These are phyloP conservation scores for Moesziomyces globuligerus DNA, from an alignment of 1,284 basidiomycete species.

Conservation along the genomic window DNA sequence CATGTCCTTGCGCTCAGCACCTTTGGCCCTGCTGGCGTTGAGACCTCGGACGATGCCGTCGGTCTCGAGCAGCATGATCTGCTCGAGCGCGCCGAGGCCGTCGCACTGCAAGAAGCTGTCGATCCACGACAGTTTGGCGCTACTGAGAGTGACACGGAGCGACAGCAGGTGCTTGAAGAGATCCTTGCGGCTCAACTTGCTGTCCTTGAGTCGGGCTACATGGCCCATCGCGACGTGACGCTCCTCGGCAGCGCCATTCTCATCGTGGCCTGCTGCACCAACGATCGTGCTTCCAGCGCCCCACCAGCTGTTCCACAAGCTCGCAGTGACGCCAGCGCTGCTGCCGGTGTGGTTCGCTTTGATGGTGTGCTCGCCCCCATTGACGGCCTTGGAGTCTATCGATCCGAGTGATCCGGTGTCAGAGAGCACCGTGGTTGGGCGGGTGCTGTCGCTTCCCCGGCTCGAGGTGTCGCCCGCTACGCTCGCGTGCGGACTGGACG, in stretches of 20 bases:
- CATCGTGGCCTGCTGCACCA: slow-evolving; percentile 5
- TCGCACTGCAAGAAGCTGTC: slow-evolving; percentile 76
- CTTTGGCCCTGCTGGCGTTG: slow-evolving; percentile 14
- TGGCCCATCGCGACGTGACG: slow-evolving; percentile 24
- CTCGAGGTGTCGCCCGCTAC: slow-evolving; percentile 29
- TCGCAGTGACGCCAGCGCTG: slow-evolving; percentile 39
- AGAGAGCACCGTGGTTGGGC: slow-evolving; percentile 35
- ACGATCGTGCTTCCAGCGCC: slow-evolving; percentile 31
- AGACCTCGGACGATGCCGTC: slow-evolving; percentile 29
- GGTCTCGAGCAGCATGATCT: slow-evolving; percentile 46
- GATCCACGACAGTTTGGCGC: slow-evolving; percentile 81
- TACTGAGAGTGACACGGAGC: slow-evolving; percentile 85
- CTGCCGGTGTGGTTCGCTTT: slow-evolving; percentile 45
- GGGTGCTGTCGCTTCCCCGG: slow-evolving; percentile 29
- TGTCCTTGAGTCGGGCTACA: slow-evolving; percentile 28
- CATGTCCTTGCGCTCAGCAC: slow-evolving; percentile 54
- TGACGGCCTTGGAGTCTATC: slow-evolving; percentile 11
- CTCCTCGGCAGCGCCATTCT: slow-evolving; percentile 17
- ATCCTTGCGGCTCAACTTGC: slow-evolving; percentile 48
- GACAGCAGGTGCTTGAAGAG: slow-evolving; percentile 80
- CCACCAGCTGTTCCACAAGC: slow-evolving; percentile 59
- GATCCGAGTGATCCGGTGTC: slow-evolving; percentile 33
- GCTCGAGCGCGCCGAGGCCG: slow-evolving; percentile 73
- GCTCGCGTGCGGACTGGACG: slow-evolving; percentile 21
- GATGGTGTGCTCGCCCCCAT: slow-evolving; percentile 22